Evolutionary conservation across 2,329 filamentous ascomycete species (phyloP), one percentile per base, ranked within the genome.

Genomic region (Stagonosporopsis chrysanthemi): DNA sequence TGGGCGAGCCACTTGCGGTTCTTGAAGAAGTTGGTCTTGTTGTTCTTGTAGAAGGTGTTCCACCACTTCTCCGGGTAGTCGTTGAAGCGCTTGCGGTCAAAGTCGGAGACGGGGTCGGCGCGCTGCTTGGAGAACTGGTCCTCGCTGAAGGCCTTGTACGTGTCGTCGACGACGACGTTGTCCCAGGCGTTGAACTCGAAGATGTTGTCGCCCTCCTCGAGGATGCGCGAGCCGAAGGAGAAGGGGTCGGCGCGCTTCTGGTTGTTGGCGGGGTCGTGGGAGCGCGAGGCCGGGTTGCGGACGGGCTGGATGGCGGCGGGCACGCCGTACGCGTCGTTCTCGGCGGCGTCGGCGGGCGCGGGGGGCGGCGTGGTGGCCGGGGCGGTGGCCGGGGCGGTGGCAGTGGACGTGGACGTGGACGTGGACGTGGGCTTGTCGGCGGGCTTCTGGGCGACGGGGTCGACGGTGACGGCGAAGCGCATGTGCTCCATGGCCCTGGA

Each of bases 161-260:
- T 84, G 67, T 91, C 87, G 79, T 98, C 94, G 75, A 92, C 92
- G 78, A 94, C 89, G 74, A 98, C 95, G 75, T 99, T 94, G 76
- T 99, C 95, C 95, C 95, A 99, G 35, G 95, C 95, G 77, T 99
- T 99, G 86, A 95, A 97, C 76, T 96, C 90, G 79, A 94, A 99
- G 70, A 96, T 91, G 75, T 98, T 85, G 79, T 97, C 93, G 72
- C 88, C 86, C 75, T 94, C 84, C 69, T 90, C 87, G 48, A 99
- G 86, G 71, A 86, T 90, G 58, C 94, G 91, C 44, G 91, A 95
- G 60, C 95, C 95, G 77, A 99, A 99, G 78, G 96, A 90, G 78
- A 98, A 99, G 17, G 95, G 95, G 73, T 97, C 92, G 73, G 81
- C 90, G 69, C 92, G 86, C 81, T 98, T 98, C 79, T 90, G 82